These are phyloP conservation scores for Dothistroma pini DNA, from an alignment of 2,329 filamentous ascomycete genomes.

Conservation along the genomic window DNA sequence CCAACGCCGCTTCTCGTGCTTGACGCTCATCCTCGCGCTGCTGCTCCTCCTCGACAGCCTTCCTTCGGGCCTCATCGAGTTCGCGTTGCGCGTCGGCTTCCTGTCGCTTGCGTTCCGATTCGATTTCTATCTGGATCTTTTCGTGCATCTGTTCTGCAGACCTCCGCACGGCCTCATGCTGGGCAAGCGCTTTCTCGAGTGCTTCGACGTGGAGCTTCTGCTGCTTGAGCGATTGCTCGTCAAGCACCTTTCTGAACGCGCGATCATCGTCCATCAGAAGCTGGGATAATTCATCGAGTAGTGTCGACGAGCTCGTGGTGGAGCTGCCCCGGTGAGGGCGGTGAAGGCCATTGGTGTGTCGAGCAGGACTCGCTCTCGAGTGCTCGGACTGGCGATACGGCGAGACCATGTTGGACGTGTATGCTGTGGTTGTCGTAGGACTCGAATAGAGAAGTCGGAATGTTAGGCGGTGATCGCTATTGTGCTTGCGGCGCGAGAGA, in stretches of 20 bases:
- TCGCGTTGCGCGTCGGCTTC: constrained; percentile 15
- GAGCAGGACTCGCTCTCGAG: constrained; percentile 15
- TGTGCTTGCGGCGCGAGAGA: neutral
- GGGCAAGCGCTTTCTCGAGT: constrained; percentile 17
- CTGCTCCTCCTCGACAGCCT: constrained; percentile 14
- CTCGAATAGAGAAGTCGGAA: neutral
- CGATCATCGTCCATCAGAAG: constrained; percentile 18
- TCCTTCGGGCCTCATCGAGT: constrained; percentile 15
- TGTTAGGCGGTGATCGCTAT: neutral
- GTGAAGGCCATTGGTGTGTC: constrained; percentile 10
- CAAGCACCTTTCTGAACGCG: constrained; percentile 17
- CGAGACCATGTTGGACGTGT: constrained; percentile 15
- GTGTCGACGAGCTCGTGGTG: constrained; percentile 5
- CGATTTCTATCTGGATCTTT: constrained; percentile 15
- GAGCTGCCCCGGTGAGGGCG: constrained; percentile 8
- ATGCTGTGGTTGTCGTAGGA: neutral
- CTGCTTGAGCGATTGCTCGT: constrained; percentile 17
- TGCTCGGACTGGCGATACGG: constrained; percentile 14
- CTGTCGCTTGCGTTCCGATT: constrained; percentile 12
- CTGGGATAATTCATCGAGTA: constrained; percentile 18
- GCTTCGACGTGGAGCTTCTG: constrained; percentile 21
- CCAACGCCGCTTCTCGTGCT: neutral
- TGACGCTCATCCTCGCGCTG: constrained; percentile 7
- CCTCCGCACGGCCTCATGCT: constrained; percentile 19
- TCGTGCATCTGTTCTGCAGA: constrained; percentile 17